Conservation (phyloP, 169 alveolate species). For the Eimeria maxima region DNA sequence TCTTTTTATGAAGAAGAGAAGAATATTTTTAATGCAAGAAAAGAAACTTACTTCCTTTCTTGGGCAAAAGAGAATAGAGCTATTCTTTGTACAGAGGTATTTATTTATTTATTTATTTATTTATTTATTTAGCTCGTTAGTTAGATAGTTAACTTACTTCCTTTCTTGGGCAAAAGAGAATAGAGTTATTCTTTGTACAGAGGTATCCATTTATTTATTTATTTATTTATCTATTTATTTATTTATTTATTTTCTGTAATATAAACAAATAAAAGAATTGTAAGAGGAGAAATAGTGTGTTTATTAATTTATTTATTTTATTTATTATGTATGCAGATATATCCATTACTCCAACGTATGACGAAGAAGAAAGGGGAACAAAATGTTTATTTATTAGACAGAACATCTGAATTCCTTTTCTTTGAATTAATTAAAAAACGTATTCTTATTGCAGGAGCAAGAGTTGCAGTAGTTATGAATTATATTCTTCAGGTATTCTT, state of each 20-base stretch:
- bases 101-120: not conserved
- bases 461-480: constrained; percentile 75
- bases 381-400: constrained; percentile 27
- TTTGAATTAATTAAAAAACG: constrained; percentile 61
- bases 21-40: constrained; percentile 33
- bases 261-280: no score
- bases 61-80: constrained; percentile 77
- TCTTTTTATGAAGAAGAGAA: constrained; percentile 57
- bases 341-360: constrained; percentile 1
- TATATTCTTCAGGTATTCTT: constrained; percentile 71
- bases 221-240: not conserved
- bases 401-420: constrained; percentile 45
- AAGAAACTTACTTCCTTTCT: constrained; percentile 33
- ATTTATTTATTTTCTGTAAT: not conserved
- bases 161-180: not conserved
- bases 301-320: not conserved
- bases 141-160: not conserved
- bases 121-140: no score
- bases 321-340: not conserved
- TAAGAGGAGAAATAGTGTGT: not conserved
- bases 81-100: constrained; percentile 68
- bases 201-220: not conserved
- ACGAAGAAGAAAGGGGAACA: constrained; percentile 21
- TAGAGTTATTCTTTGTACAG: not conserved
- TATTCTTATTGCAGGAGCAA: constrained; percentile 69